Percentiles rank a stretch among this genome's conserved stretches.
These are phyloP conservation scores for Nothophytophthora sp. DNA, from an alignment of 352 stramenopile genomes.

Conservation along the genomic window DNA sequence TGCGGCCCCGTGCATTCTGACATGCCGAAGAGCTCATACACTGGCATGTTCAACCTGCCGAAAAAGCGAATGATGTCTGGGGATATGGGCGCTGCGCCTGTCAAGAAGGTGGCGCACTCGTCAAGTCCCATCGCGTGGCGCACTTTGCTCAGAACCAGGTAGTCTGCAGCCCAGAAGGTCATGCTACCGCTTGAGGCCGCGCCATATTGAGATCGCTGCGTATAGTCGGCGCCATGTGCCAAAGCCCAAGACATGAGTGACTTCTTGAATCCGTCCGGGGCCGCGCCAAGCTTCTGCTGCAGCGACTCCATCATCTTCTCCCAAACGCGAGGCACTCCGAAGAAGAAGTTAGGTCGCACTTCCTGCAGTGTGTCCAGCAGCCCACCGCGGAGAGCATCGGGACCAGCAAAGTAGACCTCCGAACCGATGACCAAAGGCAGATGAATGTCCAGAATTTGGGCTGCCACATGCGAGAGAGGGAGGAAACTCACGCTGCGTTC, in stretches of 20 bases:
- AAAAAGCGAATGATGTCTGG: conserved; percentile 85
- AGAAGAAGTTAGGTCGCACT: conserved; percentile 74
- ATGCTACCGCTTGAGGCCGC: conserved; percentile 46
- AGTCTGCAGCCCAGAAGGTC: conserved; percentile 83
- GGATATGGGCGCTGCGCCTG: conserved; percentile 71
- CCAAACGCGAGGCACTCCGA: conserved; percentile 86
- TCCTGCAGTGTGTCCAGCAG: conserved; percentile 68
- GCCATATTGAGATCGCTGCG: conserved; percentile 68
- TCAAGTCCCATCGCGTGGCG: conserved; percentile 81
- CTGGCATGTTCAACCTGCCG: conserved; percentile 91
- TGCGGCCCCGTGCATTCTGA: conserved; percentile 91
- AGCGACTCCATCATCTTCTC: conserved; percentile 89
- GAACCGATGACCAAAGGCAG: conserved; percentile 60
- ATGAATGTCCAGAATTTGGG: conserved; percentile 82
- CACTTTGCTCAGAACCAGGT: conserved; percentile 82
- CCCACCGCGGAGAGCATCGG: conserved; percentile 70
- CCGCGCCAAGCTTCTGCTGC: conserved; percentile 34
- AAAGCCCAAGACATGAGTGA: conserved; percentile 87
- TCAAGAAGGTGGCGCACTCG: conserved; percentile 82
- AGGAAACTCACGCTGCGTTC: conserved; percentile 81
- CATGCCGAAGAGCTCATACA: conserved; percentile 93
- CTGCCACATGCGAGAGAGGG: conserved; percentile 82
- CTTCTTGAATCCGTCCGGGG: conserved; percentile 72
- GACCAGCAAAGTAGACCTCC: conserved; percentile 73
- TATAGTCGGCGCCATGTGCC: conserved; percentile 54